Evolutionary conservation across 768 basidiomycete genomes (phyloP).

Genomic region (Favolaschia claudopus): DNA sequence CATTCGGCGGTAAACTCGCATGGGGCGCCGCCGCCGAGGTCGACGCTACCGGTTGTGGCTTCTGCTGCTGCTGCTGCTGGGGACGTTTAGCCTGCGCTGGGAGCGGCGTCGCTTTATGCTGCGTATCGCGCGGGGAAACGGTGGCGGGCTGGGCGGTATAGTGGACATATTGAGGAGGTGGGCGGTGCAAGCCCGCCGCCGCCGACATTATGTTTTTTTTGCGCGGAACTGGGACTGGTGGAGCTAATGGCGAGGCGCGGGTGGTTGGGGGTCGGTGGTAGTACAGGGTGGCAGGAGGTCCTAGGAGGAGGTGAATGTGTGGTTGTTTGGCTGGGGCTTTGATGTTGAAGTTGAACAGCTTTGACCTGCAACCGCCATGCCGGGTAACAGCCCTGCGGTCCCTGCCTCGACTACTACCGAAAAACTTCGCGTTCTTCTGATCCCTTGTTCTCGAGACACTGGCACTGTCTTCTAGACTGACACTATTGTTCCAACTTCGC

Average conservation of each 20-base stretch:
- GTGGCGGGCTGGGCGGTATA: slow-evolving; percentile 21
- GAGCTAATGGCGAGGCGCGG: too few species aligned
- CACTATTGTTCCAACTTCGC: too few species aligned
- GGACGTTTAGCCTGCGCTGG: slow-evolving; percentile 28
- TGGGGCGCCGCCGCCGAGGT: neutral
- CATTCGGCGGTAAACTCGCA: slow-evolving; percentile 22
- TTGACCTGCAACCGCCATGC: too few species aligned
- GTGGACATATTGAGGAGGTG: slow-evolving; percentile 9
- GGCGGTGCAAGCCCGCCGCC: slow-evolving; percentile 11
- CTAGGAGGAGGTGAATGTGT: too few species aligned
- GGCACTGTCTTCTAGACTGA: too few species aligned
- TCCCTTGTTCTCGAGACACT: too few species aligned
- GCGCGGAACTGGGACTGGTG: too few species aligned
- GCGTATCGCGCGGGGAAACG: slow-evolving; percentile 38
- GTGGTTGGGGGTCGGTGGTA: neutral
- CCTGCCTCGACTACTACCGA: too few species aligned
- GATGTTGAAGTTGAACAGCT: neutral
- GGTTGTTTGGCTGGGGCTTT: neutral
- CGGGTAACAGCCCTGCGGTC: too few species aligned
- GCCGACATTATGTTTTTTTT: too few species aligned
- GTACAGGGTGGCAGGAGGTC: slow-evolving; percentile 4
- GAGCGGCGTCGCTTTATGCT: slow-evolving; percentile 17
- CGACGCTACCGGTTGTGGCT: neutral
- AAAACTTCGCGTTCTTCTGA: too few species aligned
- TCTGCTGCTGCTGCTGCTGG: neutral